phyloP scores from a whole-genome alignment of 164 flowering plant species.

The Magnolia sinica region DNA sequence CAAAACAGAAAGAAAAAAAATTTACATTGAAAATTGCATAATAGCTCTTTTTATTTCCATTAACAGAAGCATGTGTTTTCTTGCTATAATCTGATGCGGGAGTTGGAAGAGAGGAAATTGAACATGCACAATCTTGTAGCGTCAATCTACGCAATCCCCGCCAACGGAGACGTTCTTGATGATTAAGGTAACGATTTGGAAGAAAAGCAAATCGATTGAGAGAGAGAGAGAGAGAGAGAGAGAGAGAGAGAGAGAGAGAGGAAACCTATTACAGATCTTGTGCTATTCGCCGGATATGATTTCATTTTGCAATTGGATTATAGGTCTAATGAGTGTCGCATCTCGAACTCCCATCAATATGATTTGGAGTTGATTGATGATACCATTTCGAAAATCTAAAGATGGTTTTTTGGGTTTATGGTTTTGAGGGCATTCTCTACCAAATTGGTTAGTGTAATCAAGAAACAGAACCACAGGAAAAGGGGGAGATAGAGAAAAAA shows the following conservation, averaged over 20 bases:
- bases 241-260: neutral
- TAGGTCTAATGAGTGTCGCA: conserved; percentile 20
- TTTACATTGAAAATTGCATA: neutral
- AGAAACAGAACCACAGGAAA: conserved; percentile 18
- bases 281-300: neutral
- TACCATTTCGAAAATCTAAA: conserved; percentile 26
- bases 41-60: conserved; percentile 9
- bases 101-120: conserved; percentile 25
- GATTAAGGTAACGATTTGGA: conserved; percentile 42
- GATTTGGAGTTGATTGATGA: conserved; percentile 19
- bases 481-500: neutral
- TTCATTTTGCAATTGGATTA: conserved; percentile 9
- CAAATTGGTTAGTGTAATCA: conserved; percentile 9
- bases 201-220: conserved; percentile 49
- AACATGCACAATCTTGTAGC: conserved; percentile 21
- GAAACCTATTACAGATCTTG: neutral
- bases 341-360: conserved; percentile 9
- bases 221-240: neutral
- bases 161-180: conserved; percentile 15
- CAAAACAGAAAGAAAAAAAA: neutral
- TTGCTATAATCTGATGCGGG: conserved; percentile 44
- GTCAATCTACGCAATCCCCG: conserved; percentile 19
- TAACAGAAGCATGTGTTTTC: conserved; percentile 51
- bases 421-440: conserved; percentile 4
- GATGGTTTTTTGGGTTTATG: conserved; percentile 1